Conservation (phyloP, 306 rosid species). For the Prunus davidiana region DNA sequence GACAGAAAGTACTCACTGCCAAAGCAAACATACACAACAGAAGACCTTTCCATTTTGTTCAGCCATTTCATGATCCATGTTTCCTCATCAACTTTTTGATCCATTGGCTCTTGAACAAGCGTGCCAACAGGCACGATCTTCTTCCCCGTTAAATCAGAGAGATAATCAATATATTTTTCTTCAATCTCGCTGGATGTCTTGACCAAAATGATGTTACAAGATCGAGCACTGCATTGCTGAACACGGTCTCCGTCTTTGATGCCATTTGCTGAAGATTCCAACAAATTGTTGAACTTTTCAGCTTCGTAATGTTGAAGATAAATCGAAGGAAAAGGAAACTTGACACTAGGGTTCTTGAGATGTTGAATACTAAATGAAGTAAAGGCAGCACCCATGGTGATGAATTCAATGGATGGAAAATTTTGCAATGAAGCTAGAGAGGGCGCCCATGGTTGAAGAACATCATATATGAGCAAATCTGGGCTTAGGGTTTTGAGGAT, state of each 20-base stretch:
- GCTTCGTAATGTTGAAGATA: not conserved
- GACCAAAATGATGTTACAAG: not conserved
- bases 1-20: conserved; percentile 29
- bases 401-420: conserved; percentile 24
- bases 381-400: not conserved
- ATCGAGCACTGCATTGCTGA: not conserved
- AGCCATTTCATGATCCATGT: conserved; percentile 9
- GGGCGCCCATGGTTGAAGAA: conserved; percentile 25
- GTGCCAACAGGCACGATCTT: conserved; percentile 25
- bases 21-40: conserved; percentile 26
- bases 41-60: conserved; percentile 7
- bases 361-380: not conserved
- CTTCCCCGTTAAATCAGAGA: not conserved
- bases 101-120: conserved; percentile 11
- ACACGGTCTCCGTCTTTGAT: not conserved
- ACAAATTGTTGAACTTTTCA: not conserved
- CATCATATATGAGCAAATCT: conserved; percentile 18
- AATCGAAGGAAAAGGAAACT: conserved; percentile 4
- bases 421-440: conserved; percentile 13
- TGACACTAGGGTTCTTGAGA: not conserved
- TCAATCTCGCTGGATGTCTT: conserved; percentile 20
- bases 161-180: conserved; percentile 18
- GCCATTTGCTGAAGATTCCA: not conserved
- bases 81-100: conserved; percentile 1
- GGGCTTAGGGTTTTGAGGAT: conserved; percentile 20